A percentile compares a stretch with the other conserved stretches of the same genome.
These are phyloP conservation scores for Pisolithus microcarpus DNA, from an alignment of 768 basidiomycete species.

Conservation along the genomic window DNA sequence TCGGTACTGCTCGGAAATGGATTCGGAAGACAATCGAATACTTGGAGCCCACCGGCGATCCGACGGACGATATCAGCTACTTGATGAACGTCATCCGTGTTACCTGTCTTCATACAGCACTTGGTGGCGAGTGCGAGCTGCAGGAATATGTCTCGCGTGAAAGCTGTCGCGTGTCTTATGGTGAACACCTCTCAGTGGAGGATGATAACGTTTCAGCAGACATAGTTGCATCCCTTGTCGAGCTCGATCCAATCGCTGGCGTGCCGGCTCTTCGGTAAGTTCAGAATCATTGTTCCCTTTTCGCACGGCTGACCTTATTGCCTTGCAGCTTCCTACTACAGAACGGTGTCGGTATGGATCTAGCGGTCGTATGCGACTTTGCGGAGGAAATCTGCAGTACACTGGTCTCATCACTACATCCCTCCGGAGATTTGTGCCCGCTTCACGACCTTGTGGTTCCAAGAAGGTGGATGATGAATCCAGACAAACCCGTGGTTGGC, in stretches of 20 bases:
- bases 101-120: background rate
- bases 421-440: background rate
- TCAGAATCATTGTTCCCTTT: background rate
- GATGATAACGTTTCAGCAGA: too few relatives aligned
- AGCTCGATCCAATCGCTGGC: background rate
- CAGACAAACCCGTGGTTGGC: slow-evolving; percentile 10
- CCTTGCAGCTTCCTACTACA: slow-evolving; percentile 39
- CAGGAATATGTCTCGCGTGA: background rate
- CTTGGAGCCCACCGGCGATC: background rate
- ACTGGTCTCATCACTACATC: slow-evolving; percentile 29
- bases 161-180: background rate
- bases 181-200: background rate
- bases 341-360: slow-evolving; percentile 32
- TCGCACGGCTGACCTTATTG: background rate
- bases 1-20: background rate
- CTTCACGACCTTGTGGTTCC: slow-evolving; percentile 48
- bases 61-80: background rate
- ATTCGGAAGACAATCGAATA: background rate
- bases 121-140: background rate
- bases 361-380: slow-evolving; percentile 43
- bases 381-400: slow-evolving; percentile 44
- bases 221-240: background rate
- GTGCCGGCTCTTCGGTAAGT: background rate
- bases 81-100: background rate
- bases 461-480: slow-evolving; percentile 39